A percentile compares a stretch with the other conserved stretches of the same genome.
Conservation (phyloP, 2,329 filamentous ascomycete species). For the Colletotrichum tamarilloi region DNA sequence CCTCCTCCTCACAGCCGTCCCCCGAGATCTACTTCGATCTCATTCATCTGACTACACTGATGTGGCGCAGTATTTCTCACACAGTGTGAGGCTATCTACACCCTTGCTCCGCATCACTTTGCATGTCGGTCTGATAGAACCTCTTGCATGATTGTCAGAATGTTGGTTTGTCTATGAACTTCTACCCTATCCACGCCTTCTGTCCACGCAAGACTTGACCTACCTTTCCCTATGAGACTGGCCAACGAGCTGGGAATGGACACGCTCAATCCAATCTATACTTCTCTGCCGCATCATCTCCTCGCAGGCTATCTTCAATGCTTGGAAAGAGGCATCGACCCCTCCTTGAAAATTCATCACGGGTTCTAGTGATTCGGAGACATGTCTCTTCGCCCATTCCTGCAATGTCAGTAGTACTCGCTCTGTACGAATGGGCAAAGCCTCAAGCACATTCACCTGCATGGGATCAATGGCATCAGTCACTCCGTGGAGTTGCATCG, state of each 20-base stretch:
- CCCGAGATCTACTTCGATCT: not conserved
- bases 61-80: not conserved
- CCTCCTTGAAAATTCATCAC: not conserved
- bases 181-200: not conserved
- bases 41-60: not conserved
- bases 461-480: not conserved
- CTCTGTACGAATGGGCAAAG: not conserved
- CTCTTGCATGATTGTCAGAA: not conserved
- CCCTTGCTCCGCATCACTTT: not conserved
- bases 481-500: not conserved
- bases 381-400: not conserved
- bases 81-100: not conserved
- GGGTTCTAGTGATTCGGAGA: not conserved
- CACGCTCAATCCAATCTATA: not conserved
- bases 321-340: not conserved
- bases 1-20: not conserved
- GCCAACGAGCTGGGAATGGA: not conserved
- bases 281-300: not conserved
- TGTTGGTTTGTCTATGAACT: not conserved
- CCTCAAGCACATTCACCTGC: not conserved
- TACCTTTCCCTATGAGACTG: not conserved
- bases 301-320: not conserved
- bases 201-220: not conserved
- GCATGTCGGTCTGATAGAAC: not conserved
- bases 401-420: not conserved